These are phyloP conservation scores for Penicillium subrubescens DNA, from an alignment of 495 filamentous ascomycete species.

Conservation along the genomic window DNA sequence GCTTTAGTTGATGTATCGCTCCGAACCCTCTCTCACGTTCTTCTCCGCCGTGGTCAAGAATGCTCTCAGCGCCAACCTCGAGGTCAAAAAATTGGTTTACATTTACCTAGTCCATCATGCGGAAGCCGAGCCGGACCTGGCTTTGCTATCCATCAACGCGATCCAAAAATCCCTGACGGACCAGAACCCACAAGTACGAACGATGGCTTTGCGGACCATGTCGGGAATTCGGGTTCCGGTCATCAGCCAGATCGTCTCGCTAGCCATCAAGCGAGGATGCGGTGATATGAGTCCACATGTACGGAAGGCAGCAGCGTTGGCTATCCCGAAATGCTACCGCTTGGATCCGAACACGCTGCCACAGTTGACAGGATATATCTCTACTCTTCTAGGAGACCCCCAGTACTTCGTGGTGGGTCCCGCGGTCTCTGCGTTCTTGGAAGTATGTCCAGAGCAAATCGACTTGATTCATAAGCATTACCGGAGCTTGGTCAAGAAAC, in stretches of 20 bases:
- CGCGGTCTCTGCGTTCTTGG: conserved; percentile 84
- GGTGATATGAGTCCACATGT: conserved; percentile 95
- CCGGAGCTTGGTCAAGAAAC: conserved; percentile 76
- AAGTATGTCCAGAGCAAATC: conserved; percentile 82
- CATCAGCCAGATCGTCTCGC: conserved; percentile 97
- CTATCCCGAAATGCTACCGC: conserved; percentile 97
- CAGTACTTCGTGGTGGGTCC: conserved; percentile 95
- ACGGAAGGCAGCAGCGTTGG: conserved; percentile 86
- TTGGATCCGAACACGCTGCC: conserved; percentile 85
- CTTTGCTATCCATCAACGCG: conserved; percentile 94
- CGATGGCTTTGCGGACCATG: conserved; percentile 92
- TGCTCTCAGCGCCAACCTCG: conserved; percentile 84
- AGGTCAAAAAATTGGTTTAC: conserved; percentile 97
- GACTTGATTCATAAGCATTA: conserved; percentile 92
- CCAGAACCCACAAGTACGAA: conserved; percentile 83
- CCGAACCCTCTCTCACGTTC: conserved; percentile 78
- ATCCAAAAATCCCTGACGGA: conserved; percentile 97
- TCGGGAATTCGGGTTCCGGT: conserved; percentile 93
- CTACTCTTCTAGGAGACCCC: conserved; percentile 76
- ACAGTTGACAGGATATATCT: conserved; percentile 78
- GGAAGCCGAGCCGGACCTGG: conserved; percentile 91
- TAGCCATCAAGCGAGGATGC: conserved; percentile 89
- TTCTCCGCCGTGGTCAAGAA: conserved; percentile 98
- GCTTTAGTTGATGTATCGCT: conserved; percentile 85
- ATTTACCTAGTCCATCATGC: conserved; percentile 96